Base-by-base conservation (phyloP, 371 early-diverging fungal species). In the Mucor saturninus region DNA sequence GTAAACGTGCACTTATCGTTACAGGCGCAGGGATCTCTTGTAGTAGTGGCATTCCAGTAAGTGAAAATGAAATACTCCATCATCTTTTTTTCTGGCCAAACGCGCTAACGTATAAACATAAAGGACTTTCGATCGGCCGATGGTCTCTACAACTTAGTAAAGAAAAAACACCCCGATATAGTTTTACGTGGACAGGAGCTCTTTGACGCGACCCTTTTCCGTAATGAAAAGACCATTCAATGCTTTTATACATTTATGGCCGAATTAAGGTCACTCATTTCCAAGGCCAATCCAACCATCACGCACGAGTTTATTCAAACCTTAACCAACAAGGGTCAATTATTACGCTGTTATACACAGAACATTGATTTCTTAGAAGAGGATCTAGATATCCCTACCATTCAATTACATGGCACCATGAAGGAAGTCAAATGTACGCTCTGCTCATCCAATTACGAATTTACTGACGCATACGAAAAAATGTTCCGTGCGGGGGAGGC, bases 361-460 rank as follows among this genome's bases (percentile, higher is more conserved):
- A 98, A 98, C 76, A 98, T 98, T 65, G 99, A 98, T 68, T 91
- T 95, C 56, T 76, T 98, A n/a, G 98, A 98, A 72, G 86, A 83
- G 21, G 77, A 83, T n/a, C 61, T 85, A 4, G 79, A 83, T 32
- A 72, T 88, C 37, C 79, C 80, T 28, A 92, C 95, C 1, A 92
- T 98, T 15, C 95, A 94, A 71, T 81, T 98, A 14, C 98, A 98
- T 79, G 99, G 99, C 10, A 86, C 91, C 15, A 86, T 98, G 76
- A 85, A 89, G 56, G 84, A 81, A 31, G 88, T 97, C 28, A 84
- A 89, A 55, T 98, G 98, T 74, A 92, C 92, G 4, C 70, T 92
- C 38, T 96, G 96, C 71, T 74, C 84, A 13, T 69, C 88, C 11
- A 75, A 74, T 2, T 88, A 80, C 65, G 77, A 77, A 6, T 94